Base-by-base conservation (phyloP, 1,139 yeast species). In the Suhomyces bribrorum region DNA sequence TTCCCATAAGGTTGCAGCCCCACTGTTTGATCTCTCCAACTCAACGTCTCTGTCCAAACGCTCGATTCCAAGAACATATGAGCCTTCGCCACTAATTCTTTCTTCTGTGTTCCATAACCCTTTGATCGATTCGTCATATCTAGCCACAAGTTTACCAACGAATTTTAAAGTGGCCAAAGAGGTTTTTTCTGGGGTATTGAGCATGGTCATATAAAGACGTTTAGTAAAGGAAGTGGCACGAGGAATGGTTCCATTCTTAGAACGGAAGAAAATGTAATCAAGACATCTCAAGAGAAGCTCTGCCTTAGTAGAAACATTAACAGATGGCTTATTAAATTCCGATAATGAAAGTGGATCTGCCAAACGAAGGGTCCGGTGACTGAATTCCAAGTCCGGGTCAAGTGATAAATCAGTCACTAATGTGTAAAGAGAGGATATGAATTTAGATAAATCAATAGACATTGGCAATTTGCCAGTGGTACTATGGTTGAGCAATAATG, bases 1-100 rank as follows among this genome's bases (percentile, higher is more conserved):
- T 56, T 92, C 97, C 95, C 96, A 92, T 33, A 90, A 66, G 0
- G 89, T 84, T 1, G 97, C 95, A 11, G 94, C 94, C 35, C 83
- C 90, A 3, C 95, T 77, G 54, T 90, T 89, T 49, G 86, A 70
- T 59, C 94, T 79, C 50, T 85, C 88, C 7, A 88, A 79, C 34
- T 79, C 83, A 5, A 72, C 69, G 38, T 66, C 73, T 36, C 62
- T 52, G 31, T 57, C 58, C 31, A 76, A 76, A 20, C 79, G 75
- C 37, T 83, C 88, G 50, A 83, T 72, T 25, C 81, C 79, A 54
- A 84, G 83, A 5, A 73, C 69, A 40, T 96, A 96, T 46, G 83
- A 78, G 12, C 86, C 86, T 41, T 70, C 76, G 12, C 75, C 75
- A 38, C 63, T 59, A 29, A 90, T 78, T 49, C 94, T 75, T 55